Evolutionary conservation across 2,329 filamentous ascomycete genomes (phyloP), one percentile per base, ranked within the genome.

Genomic region (Trichoderma citrinoviride): DNA sequence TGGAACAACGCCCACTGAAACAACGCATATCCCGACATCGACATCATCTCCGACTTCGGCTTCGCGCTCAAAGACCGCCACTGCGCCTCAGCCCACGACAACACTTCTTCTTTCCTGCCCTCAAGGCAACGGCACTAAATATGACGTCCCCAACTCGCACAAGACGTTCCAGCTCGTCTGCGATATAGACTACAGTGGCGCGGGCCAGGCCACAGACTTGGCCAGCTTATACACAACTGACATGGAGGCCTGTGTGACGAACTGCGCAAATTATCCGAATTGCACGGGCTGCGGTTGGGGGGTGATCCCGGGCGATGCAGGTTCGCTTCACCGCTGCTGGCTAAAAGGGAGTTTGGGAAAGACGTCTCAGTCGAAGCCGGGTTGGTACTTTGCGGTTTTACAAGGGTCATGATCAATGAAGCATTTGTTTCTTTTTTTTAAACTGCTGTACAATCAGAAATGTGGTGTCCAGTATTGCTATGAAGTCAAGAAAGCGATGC

Each of bases 271-370:
- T 5, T 77, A 74, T 10, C 55, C 69, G 3, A 74, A 72, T 19
- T 82, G 80, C 67, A 77, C 76, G 1, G 81, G 77, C 5, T 79
- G 76, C 55, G 77, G 79, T 10, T 83, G 80, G 80, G 81, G 81
- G 2, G 74, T 77, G 55, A 72, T 81, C 8, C 67, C 75, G 0
- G 77, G 78, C n/a, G 80, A 80, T 50, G 76, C 76, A 1, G 71
- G 72, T 43, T 73, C 33, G 14, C 14, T 77, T 61, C 79, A 80
- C 60, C 73, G 74, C 5, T 83, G 81, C 68, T 83, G 76, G 76
- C 67, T 82, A 62, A 82, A 82, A 71, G 72, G 72, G 7, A 70
- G 75, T 40, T 66, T 83, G 66, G 72, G 68, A 57, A 68, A 67
- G 52, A 62, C 73, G 3, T 76, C 77, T 50, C 66, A 68, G 10